Evolutionary conservation across 169 alveolate species (phyloP), one percentile per base, ranked within the genome.

Genomic region (Plasmodium reichenowi): DNA sequence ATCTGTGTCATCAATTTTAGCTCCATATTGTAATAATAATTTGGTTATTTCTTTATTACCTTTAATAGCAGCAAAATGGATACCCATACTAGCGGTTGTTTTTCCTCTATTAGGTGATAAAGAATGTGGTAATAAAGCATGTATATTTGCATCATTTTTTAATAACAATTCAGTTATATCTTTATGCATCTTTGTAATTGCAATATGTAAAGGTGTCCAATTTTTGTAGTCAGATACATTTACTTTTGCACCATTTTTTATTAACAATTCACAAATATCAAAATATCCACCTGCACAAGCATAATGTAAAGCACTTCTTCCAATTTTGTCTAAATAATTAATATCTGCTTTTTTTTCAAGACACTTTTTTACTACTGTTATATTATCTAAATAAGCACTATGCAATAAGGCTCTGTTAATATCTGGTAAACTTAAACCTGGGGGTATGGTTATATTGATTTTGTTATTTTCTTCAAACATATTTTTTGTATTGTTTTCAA

Each of bases 41-140:
- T 93, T 64, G 9, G 97, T 95, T 20, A 95, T 93, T 54, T 93
- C 96, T 29, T 66, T 88, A 72, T 94, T 94, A 13, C 97, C 96
- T 88, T 94, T 94, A 70, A 95, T 95, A 38, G 97, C 97, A 43
- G 97, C 97, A 74, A 95, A 95, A 88, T 95, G 97, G 24, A 95
- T 95, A 20, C 97, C 91, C 72, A 93, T 92, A 71, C 96, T 92
- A 32, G 93, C 92, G 3, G 95, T 95, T 60, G 94, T 96, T 5
- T 93, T 93, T 2, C 95, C 93, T 24, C 97, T 92, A 32, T 95
- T 92, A 1, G 97, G 97, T 26, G 97, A 96, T 74, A 96, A 95
- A 20, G 95, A 93, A 92, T 95, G 97, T 59, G 93, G 94, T 64
- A 95, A 88, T 45, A 74, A 88, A n/a, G 95, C 88, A 59, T 71